Conservation (phyloP, 208 protist species). For the Crithidia acanthocephali region DNA sequence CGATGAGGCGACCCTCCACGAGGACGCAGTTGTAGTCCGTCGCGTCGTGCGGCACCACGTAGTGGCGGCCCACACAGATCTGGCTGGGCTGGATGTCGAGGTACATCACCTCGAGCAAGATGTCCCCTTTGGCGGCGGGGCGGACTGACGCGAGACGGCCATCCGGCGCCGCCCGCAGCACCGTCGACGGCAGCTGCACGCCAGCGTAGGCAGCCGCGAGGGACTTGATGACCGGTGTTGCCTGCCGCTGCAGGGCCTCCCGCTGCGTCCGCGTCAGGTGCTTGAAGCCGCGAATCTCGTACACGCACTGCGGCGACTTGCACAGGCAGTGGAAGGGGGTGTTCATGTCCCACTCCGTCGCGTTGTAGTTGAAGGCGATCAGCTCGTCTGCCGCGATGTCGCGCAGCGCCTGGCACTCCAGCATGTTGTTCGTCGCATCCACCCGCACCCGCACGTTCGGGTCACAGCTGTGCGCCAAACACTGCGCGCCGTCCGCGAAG, state of each 20-base stretch:
- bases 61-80: constrained; percentile 57
- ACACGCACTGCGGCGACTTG: constrained; percentile 53
- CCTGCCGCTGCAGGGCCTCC: constrained; percentile 36
- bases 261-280: constrained; percentile 67
- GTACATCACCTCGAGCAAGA: constrained; percentile 70
- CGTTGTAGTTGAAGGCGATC: constrained; percentile 83
- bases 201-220: constrained; percentile 41
- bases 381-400: constrained; percentile 68
- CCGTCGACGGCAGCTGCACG: constrained; percentile 47
- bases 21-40: constrained; percentile 64
- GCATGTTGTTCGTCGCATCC: constrained; percentile 61
- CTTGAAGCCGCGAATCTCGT: constrained; percentile 81
- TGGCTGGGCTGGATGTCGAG: constrained; percentile 78
- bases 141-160: constrained; percentile 41
- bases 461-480: constrained; percentile 83
- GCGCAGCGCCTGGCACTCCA: constrained; percentile 78
- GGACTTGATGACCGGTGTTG: constrained; percentile 65
- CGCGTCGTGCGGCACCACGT: constrained; percentile 60
- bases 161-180: constrained; percentile 37
- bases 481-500: constrained; percentile 75
- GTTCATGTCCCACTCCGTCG: constrained; percentile 86
- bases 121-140: constrained; percentile 40
- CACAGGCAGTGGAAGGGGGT: constrained; percentile 79
- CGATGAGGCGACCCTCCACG: constrained; percentile 77
- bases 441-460: constrained; percentile 76